Evolutionary conservation across 2,329 filamentous ascomycete genomes (phyloP), one percentile per base, ranked within the genome.

Genomic region (Kalaharituber pfeilii): DNA sequence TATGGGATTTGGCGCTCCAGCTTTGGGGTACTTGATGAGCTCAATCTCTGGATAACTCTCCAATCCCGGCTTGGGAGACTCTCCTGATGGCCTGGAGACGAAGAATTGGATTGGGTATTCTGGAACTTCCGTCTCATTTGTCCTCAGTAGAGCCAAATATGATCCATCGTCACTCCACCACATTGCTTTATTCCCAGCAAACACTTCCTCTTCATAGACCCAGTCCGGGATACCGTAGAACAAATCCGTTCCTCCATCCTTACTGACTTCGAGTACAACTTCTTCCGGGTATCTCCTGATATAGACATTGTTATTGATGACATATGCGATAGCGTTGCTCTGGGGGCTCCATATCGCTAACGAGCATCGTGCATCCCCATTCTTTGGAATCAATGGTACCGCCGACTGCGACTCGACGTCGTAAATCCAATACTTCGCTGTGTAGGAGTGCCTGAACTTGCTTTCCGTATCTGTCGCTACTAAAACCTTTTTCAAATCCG

Each of bases 221-320:
- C 91, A 98, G 67, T 98, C 93, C 0, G 91, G 91, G 20, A 95
- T 79, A 18, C 91, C 91, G 64, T 98, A 95, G 69, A 98, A 98
- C 56, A 91, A 79, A 62, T 96, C 80, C 0, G 80, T 73, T 0
- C 89, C 86, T 11, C 93, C 91, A 65, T 98, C 89, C 53, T 73
- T 79, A 1, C 91, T 96, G 62, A 98, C 82, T 58, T 82, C 79
- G 4, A 76, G 73, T 3, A 86, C 75, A 15, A 75, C 69, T 20
- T 77, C 71, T 3, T 75, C 76, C 11, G 74, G 70, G 27, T 85
- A 63, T 52, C 79, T 79, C 51, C 91, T 81, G 45, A 96, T 70
- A 66, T 80, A 96, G 63, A 98, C 71, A 67, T 98, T 94, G 70
- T 98, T 96, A 57, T 87, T 76, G 60, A 82, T 75, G 1, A 88